phyloP scores from a whole-genome alignment of 192 early-diverging fungal genomes.

The Coemansia javaensis region DNA sequence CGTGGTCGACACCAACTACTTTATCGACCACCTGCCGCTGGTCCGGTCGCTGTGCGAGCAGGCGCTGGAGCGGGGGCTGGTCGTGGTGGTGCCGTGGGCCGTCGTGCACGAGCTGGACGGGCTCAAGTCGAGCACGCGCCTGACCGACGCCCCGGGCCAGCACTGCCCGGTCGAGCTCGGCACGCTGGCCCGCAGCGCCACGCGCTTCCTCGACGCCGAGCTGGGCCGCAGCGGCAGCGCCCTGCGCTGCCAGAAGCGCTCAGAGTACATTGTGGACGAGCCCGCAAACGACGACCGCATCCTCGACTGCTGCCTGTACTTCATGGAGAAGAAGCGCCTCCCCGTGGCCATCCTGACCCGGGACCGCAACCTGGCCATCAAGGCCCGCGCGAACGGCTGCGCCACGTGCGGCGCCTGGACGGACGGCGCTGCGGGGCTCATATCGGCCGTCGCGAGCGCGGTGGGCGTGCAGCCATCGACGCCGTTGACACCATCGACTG shows the following conservation, averaged over 20 bases:
- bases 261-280: conserved; percentile 33
- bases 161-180: background rate
- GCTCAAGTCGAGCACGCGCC: conserved; percentile 13
- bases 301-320: conserved; percentile 43
- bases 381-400: conserved; percentile 34
- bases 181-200: conserved; percentile 21
- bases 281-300: conserved; percentile 32
- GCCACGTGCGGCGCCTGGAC: conserved; percentile 29
- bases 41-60: conserved; percentile 7
- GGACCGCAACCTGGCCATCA: conserved; percentile 35
- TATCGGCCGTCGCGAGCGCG: conserved; percentile 7
- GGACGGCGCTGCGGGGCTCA: conserved; percentile 3
- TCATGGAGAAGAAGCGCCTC: conserved; percentile 20
- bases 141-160: background rate
- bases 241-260: conserved; percentile 29
- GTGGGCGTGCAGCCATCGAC: background rate
- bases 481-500: too few species aligned
- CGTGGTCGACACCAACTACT: conserved; percentile 44
- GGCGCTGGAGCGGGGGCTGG: conserved; percentile 6
- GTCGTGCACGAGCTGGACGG: conserved; percentile 41
- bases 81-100: conserved; percentile 32
- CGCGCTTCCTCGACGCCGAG: conserved; percentile 23
- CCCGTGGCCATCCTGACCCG: conserved; percentile 32
- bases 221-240: conserved; percentile 17
- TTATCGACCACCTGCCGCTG: conserved; percentile 26